These are phyloP conservation scores for Cytospora leucostoma DNA, from an alignment of 2,329 filamentous ascomycete genomes.

Conservation along the genomic window DNA sequence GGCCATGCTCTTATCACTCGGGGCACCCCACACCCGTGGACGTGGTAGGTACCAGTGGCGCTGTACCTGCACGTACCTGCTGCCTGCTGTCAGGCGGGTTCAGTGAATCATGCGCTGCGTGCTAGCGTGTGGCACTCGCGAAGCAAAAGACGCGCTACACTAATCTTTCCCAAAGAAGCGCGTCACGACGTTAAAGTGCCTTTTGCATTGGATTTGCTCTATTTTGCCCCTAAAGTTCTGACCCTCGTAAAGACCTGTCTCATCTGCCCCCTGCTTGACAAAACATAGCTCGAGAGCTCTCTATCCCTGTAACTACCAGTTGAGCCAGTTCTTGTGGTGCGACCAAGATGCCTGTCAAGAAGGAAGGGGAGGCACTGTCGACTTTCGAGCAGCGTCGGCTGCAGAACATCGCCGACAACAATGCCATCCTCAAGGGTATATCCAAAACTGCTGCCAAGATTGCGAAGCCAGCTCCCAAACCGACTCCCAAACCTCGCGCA, in stretches of 20 bases:
- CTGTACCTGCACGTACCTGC: no score
- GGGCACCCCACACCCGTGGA: no score
- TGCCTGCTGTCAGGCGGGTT: not conserved
- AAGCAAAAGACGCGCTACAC: not conserved
- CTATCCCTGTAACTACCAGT: constrained; percentile 13
- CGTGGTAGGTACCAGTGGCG: no score
- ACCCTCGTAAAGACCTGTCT: not conserved
- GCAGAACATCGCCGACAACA: constrained; percentile 85
- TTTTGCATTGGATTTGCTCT: constrained; percentile 3
- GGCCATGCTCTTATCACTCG: constrained; percentile 12
- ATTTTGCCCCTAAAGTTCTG: constrained; percentile 3
- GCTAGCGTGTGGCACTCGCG: constrained; percentile 27
- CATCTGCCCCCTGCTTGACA: not conserved
- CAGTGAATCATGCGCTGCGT: constrained; percentile 3
- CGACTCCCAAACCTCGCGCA: constrained; percentile 30
- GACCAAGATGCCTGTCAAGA: constrained; percentile 49
- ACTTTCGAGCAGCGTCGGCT: constrained; percentile 84
- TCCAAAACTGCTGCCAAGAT: constrained; percentile 69
- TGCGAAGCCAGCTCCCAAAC: constrained; percentile 27
- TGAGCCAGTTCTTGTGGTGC: constrained; percentile 26
- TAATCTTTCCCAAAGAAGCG: constrained; percentile 11
- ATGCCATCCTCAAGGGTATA: constrained; percentile 76
- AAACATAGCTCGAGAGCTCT: constrained; percentile 14
- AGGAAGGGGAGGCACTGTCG: constrained; percentile 60
- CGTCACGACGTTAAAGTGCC: constrained; percentile 25